Base-by-base conservation (phyloP, 2,329 filamentous ascomycete species). In the Botrytis galanthina region DNA sequence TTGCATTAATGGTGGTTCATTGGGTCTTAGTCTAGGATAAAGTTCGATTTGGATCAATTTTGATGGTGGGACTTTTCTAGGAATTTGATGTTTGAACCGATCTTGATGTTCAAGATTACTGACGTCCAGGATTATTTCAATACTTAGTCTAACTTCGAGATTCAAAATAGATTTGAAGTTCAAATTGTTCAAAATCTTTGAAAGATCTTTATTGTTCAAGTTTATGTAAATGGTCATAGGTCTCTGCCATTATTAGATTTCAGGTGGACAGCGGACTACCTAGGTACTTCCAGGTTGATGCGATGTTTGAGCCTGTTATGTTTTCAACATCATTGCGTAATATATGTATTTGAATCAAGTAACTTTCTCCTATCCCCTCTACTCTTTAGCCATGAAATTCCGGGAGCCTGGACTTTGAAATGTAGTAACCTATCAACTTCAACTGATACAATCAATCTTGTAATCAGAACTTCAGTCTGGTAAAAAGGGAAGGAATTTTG, bases 101-200 rank as follows among this genome's bases (percentile, higher is more conserved):
- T 54, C n/a, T n/a, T n/a, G n/a, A 51, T 48, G 22, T 10, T 12
- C 9, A 48, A 12, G 22, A 48, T 51, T 10, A n/a, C 10, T 4
- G 4, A 51, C 3, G 1, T 54, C 12, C 2, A n/a, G 48, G 26
- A 16, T 6, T 12, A n/a, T 7, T 7, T n/a, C 3, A 1, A 16
- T 1, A 0, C n/a, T 12, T 54, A 54, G 4, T n/a, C 4, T n/a
- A n/a, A n/a, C 1, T 54, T 54, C 12, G 16, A 4, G 6, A 6
- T 16, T 26, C 26, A 54, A n/a, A 26, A 54, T 26, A n/a, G 10
- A 6, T 51, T n/a, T n/a, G 3, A 26, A 14, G 48, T n/a, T 46
- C 18, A 26, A 51, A 51, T 26, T 10, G 4, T 12, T 0, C 20
- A 26, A 14, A 26, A 26, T 51, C 4, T 4, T 51, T 26, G 22